Percentiles rank a stretch among this genome's conserved stretches.
These are phyloP conservation scores for Tricholoma flavovirens DNA, from an alignment of 768 basidiomycete genomes.

Conservation along the genomic window DNA sequence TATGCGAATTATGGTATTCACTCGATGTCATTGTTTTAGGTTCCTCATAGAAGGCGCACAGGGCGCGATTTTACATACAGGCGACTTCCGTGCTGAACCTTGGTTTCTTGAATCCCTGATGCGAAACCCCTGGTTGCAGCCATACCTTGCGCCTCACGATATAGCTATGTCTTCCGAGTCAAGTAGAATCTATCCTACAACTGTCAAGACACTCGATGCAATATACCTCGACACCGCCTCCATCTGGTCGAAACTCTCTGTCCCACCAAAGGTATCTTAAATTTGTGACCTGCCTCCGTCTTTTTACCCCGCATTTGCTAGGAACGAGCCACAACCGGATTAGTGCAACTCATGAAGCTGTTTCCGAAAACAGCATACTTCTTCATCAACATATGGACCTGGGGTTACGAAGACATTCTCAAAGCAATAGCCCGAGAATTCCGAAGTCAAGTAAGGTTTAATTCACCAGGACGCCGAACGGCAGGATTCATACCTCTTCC, in stretches of 20 bases:
- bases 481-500: neutral
- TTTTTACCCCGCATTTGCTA: conserved; percentile 23
- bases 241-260: conserved; percentile 42
- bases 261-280: conserved; percentile 54
- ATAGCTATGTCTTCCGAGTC: neutral
- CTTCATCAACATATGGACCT: conserved; percentile 92
- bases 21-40: conserved; percentile 36
- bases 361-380: conserved; percentile 67
- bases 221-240: conserved; percentile 83
- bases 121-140: conserved; percentile 66
- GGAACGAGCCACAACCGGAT: conserved; percentile 59
- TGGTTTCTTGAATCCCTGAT: conserved; percentile 66
- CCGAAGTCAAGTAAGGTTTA: conserved; percentile 43
- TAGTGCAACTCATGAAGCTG: conserved; percentile 63
- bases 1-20: neutral
- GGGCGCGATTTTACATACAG: conserved; percentile 82
- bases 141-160: conserved; percentile 47
- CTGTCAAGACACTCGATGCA: conserved; percentile 52
- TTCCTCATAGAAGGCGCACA: conserved; percentile 71
- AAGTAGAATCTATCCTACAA: neutral
- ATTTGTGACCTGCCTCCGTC: neutral
- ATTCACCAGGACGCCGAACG: neutral
- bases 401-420: conserved; percentile 91
- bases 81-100: conserved; percentile 87
- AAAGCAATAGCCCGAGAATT: conserved; percentile 71